Percentiles rank a stretch among this genome's conserved stretches.
Conservation (phyloP, 78 protist species). For the slime mould (Dictyostelium discoideum) region DNA sequence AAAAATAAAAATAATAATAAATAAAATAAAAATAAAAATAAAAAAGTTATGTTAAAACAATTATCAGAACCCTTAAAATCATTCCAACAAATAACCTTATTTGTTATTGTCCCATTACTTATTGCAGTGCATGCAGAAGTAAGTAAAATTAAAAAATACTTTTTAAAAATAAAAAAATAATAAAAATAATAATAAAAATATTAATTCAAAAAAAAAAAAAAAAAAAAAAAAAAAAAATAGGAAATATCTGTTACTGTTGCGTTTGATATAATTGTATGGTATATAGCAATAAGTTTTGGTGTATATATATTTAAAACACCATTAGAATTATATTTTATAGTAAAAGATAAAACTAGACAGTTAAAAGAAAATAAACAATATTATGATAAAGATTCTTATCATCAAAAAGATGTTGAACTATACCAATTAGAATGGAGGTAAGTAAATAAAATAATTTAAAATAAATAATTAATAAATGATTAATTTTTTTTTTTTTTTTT, state of each 20-base stretch:
- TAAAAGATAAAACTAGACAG: constrained; percentile 22
- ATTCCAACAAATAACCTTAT: constrained; percentile 34
- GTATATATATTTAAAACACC: constrained; percentile 69
- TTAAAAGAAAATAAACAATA: constrained; percentile 30
- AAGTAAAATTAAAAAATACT: background rate
- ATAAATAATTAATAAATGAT: background rate
- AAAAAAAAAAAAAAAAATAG: background rate
- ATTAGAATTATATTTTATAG: constrained; percentile 32
- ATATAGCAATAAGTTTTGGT: constrained; percentile 45
- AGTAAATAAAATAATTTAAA: background rate
- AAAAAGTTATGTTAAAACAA: background rate
- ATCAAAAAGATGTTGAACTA: background rate
- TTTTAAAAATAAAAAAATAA: background rate
- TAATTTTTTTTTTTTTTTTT: background rate
- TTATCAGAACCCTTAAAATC: constrained; percentile 27
- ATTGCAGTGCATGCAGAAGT: constrained; percentile 45
- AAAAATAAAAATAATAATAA: background rate
- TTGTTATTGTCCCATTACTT: constrained; percentile 53
- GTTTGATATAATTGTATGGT: constrained; percentile 68
- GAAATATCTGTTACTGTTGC: constrained; percentile 39
- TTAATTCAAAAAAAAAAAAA: background rate
- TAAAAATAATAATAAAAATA: background rate
- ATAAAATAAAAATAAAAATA: background rate
- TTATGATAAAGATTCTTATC: constrained; percentile 1
- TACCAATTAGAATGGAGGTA: constrained; percentile 67